These are phyloP conservation scores for Colletotrichum abscissum DNA, from an alignment of 2,329 filamentous ascomycete genomes.

Conservation along the genomic window DNA sequence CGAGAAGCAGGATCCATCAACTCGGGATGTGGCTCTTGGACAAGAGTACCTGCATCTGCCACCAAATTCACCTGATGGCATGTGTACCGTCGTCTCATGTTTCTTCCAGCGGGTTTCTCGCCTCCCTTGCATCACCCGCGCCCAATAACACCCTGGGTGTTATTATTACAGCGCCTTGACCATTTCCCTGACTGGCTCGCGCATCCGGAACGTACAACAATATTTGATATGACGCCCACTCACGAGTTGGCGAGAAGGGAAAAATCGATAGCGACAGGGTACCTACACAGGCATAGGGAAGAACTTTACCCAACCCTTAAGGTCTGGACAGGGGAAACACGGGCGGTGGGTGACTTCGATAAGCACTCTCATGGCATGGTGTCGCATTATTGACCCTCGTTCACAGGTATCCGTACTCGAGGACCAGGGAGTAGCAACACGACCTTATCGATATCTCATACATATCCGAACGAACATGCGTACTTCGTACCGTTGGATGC, in stretches of 20 bases:
- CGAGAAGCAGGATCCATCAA: slow-evolving; percentile 25
- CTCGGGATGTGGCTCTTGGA: slow-evolving; percentile 5
- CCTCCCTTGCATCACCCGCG: slow-evolving; percentile 18
- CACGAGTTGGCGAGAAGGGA: neutral
- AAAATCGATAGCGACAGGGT: neutral
- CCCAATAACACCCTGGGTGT: slow-evolving; percentile 4
- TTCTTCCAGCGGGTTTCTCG: slow-evolving; percentile 20
- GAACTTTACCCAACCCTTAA: neutral
- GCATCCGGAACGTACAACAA: neutral
- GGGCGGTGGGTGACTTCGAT: neutral
- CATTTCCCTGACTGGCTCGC: neutral
- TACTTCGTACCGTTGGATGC: neutral
- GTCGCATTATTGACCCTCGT: neutral
- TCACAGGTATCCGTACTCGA: neutral
- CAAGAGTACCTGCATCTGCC: neutral
- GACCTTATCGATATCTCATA: neutral
- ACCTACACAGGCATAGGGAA: neutral
- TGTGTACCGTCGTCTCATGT: slow-evolving; percentile 19
- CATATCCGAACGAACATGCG: too few relatives aligned
- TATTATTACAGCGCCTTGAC: slow-evolving; percentile 14
- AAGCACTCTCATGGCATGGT: neutral
- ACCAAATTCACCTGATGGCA: neutral
- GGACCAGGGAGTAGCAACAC: neutral
- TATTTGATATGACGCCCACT: neutral
- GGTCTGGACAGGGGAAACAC: neutral